Base-by-base conservation (phyloP, 768 basidiomycete species). In the Hebeloma cylindrosporum region DNA sequence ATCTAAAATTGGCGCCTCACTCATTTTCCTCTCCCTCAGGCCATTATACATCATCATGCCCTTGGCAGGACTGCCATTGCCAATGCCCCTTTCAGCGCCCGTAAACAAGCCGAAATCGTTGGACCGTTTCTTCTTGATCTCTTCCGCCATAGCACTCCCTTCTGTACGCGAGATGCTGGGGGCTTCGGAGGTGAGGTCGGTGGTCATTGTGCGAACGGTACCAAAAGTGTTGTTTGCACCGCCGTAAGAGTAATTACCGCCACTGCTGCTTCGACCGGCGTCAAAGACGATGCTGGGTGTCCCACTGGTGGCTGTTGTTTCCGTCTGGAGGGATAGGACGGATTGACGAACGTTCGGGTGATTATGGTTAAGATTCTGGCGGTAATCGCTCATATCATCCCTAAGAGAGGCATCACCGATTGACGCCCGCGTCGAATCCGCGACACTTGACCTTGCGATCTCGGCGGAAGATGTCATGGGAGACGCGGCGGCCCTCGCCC, bases 151-250 rank as follows among this genome's bases (percentile, higher is more conserved):
- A 25, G 65, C 62, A 51, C 71, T 82, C 11, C 78, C 87, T 56
- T 88, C 85, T n/a, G 82, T 86, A 81, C 18, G 80, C 72, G 75
- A 76, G 41, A 87, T 68, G 7, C 85, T 85, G 4, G 83, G 82
- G 10, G 71, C 66, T 55, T 88, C 88, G 29, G 85, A 87, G 14
- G 88, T 92, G 48, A 83, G 73, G 51, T 90, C 88, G 22, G 90
- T 92, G 23, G 82, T 88, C 48, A 83, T 71, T n/a, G 89, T 90
- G 56, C 86, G 74, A 49, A 91, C 80, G 8, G 89, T 92, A 30
- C 82, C 86, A 62, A 80, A 91, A 60, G 79, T 83, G 58, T 78
- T 82, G 51, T 71, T 69, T 21, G 50, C 47, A 18, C n/a, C n/a
- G n/a, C n/a, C n/a, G n/a, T n/a, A n/a, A 18, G 32, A 31, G n/a